Conservation (phyloP, 2,329 filamentous ascomycete species). For the Colletotrichum sp. region DNA sequence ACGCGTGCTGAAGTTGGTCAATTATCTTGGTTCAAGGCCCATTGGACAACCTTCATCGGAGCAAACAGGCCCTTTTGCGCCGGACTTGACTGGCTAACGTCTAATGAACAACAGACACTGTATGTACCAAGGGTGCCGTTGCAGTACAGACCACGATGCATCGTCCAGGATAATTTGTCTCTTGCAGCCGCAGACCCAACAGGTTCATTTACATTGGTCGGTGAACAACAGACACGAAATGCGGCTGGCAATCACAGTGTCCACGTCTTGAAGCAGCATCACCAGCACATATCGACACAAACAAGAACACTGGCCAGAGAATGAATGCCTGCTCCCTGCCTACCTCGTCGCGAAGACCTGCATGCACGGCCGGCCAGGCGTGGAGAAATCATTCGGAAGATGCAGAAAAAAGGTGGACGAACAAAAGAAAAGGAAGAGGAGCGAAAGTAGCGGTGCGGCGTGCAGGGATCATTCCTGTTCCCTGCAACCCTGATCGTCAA, state of each 20-base stretch:
- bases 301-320: not conserved
- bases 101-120: not conserved
- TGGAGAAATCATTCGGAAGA: constrained; percentile 9
- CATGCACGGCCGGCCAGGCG: constrained; percentile 11
- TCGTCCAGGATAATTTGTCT: not conserved
- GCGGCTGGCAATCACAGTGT: not conserved
- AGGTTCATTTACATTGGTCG: constrained; percentile 3
- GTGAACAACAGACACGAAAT: not conserved
- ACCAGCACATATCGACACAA: not conserved
- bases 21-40: not conserved
- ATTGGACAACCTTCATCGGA: not conserved
- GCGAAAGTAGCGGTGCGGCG: constrained; percentile 19
- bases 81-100: not conserved
- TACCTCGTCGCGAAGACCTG: constrained; percentile 6
- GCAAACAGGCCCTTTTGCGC: not conserved
- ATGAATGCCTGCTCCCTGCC: not conserved
- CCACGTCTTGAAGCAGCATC: not conserved
- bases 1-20: not conserved
- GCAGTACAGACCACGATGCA: not conserved
- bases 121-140: not conserved
- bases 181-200: not conserved
- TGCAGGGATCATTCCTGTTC: constrained; percentile 15
- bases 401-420: constrained; percentile 15
- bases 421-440: constrained; percentile 6
- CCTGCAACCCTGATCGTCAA: constrained; percentile 23